These are phyloP conservation scores for Apiotrichum mycotoxinovorans DNA, from an alignment of 1,284 basidiomycete genomes.

Conservation along the genomic window DNA sequence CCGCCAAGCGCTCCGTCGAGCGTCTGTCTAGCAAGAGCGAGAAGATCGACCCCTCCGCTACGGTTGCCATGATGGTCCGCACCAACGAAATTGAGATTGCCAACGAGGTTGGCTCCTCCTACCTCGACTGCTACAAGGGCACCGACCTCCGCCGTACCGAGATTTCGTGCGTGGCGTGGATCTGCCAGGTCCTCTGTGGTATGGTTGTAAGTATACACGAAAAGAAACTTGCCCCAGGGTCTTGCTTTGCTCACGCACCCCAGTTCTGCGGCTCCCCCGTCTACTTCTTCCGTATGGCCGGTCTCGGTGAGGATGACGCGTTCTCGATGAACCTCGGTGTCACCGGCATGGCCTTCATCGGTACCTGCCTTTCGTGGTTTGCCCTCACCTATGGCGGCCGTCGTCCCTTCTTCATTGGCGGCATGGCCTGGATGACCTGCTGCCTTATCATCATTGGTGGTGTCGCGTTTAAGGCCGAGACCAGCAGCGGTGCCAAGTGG, in stretches of 20 bases:
- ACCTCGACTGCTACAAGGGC: conserved; percentile 34
- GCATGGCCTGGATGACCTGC: conserved; percentile 46
- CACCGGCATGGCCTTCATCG: conserved; percentile 46
- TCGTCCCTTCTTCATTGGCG: conserved; percentile 52
- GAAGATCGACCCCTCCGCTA: conserved; percentile 28
- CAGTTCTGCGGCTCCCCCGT: conserved; percentile 20
- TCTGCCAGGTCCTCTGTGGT: conserved; percentile 27
- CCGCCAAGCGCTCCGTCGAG: conserved; percentile 23
- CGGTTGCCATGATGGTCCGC: conserved; percentile 45
- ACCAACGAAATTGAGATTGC: conserved; percentile 42
- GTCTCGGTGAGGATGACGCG: conserved; percentile 6
- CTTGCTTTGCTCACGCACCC: neutral
- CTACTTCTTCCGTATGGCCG: conserved; percentile 30
- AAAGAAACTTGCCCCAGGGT: neutral
- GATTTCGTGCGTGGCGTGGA: conserved; percentile 15
- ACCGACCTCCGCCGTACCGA: conserved; percentile 21
- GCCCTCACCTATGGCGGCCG: conserved; percentile 42
- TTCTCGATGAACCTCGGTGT: conserved; percentile 41
- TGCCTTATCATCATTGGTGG: conserved; percentile 52
- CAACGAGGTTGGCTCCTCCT: conserved; percentile 18
- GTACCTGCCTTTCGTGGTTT: conserved; percentile 49
- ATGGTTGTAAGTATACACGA: conserved; percentile 14
- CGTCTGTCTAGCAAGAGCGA: conserved; percentile 22
- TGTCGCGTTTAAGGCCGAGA: conserved; percentile 13
- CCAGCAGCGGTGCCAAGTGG: conserved; percentile 10